Conservation (phyloP, 768 basidiomycete genomes). For the Amanita brunnescens region DNA sequence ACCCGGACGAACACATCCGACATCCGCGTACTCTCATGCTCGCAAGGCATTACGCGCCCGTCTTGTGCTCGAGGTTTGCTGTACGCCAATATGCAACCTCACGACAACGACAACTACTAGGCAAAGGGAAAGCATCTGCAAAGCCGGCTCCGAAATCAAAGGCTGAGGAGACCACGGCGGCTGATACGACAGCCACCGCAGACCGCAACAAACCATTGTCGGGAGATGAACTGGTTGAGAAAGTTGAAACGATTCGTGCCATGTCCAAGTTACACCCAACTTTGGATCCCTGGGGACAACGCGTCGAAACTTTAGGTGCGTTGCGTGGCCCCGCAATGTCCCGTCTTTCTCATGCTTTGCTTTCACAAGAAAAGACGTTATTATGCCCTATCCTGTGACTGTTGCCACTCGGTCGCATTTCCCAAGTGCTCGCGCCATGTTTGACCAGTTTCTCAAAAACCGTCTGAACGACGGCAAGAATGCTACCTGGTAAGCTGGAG, state of each 20-base stretch:
- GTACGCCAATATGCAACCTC: slow-evolving; percentile 14
- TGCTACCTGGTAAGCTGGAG: slow-evolving; percentile 16
- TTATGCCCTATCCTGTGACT: slow-evolving; percentile 22
- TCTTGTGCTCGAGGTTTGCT: neutral
- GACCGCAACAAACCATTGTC: slow-evolving; percentile 11
- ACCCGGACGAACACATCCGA: slow-evolving; percentile 16
- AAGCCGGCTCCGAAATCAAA: too few species aligned
- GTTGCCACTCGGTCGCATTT: slow-evolving; percentile 12
- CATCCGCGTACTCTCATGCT: slow-evolving; percentile 10
- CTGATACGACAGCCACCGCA: slow-evolving; percentile 9
- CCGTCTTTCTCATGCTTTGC: slow-evolving; percentile 5
- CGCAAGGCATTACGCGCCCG: neutral
- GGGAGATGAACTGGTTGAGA: slow-evolving; percentile 26
- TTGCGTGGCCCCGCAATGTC: neutral
- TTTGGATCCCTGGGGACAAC: slow-evolving; percentile 33
- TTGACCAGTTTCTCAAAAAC: slow-evolving; percentile 22
- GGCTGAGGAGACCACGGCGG: too few species aligned
- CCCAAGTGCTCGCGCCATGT: slow-evolving; percentile 16
- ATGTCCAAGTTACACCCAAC: slow-evolving; percentile 28
- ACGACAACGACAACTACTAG: neutral
- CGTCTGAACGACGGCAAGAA: slow-evolving; percentile 24
- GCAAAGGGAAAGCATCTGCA: too few species aligned
- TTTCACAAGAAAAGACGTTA: slow-evolving; percentile 33
- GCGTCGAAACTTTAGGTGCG: slow-evolving; percentile 32
- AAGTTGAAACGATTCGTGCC: slow-evolving; percentile 27